Conservation (phyloP, 2,329 filamentous ascomycete species). For the Atkinsonella texensis region DNA sequence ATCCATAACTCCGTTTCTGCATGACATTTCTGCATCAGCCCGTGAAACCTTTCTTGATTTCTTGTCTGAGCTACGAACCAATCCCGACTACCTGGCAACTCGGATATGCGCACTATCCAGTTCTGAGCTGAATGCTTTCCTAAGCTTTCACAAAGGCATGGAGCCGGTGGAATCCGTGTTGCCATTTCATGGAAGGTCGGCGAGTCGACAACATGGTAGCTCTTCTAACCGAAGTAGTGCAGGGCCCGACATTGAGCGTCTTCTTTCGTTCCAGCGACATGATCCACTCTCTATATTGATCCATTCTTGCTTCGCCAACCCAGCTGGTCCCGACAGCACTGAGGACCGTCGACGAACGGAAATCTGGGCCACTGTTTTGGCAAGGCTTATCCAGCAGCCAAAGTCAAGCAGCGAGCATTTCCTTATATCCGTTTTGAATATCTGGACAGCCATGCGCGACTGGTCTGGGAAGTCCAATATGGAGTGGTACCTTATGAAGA, state of each 20-base stretch:
- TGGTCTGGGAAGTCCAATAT: constrained; percentile 85
- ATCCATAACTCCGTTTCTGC: constrained; percentile 45
- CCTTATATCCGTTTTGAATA: constrained; percentile 71
- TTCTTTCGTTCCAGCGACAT: constrained; percentile 79
- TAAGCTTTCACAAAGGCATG: constrained; percentile 65
- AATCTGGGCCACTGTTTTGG: constrained; percentile 80
- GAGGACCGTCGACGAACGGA: constrained; percentile 72
- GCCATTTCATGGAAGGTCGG: constrained; percentile 48
- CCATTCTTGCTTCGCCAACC: constrained; percentile 82
- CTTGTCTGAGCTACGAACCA: constrained; percentile 69
- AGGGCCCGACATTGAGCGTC: constrained; percentile 60
- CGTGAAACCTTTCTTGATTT: constrained; percentile 69
- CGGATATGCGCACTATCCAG: constrained; percentile 65
- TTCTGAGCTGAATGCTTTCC: constrained; percentile 64
- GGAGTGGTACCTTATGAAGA: constrained; percentile 91
- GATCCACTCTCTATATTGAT: constrained; percentile 76
- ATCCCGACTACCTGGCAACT: constrained; percentile 77
- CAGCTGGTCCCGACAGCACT: constrained; percentile 65
- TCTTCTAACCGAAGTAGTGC: constrained; percentile 33
- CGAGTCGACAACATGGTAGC: constrained; percentile 32
- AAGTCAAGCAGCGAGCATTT: constrained; percentile 70
- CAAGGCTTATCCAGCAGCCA: constrained; percentile 66
- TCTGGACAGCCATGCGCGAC: constrained; percentile 75
- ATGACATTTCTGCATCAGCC: constrained; percentile 64
- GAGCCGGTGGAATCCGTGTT: constrained; percentile 77